Evolutionary conservation across 2,329 filamentous ascomycete genomes (phyloP).

Genomic region (Colletotrichum scovillei): DNA sequence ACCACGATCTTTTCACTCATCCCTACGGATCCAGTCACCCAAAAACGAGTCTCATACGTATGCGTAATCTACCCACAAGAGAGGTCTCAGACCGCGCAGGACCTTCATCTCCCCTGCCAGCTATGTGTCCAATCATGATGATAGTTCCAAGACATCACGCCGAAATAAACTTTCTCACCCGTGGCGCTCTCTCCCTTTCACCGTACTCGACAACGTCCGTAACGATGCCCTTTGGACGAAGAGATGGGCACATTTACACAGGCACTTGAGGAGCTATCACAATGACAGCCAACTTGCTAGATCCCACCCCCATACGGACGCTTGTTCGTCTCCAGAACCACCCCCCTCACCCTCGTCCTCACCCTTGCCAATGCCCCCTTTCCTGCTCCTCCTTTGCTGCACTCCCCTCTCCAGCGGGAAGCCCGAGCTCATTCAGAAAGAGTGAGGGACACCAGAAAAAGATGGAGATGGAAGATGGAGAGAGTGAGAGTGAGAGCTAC

Average conservation of each 20-base stretch:
- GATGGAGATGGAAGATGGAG: background rate
- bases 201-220: slow-evolving; percentile 13
- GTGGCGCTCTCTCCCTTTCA: slow-evolving; percentile 5
- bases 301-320: slow-evolving; percentile 1
- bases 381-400: background rate
- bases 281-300: background rate
- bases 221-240: slow-evolving; percentile 17
- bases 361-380: background rate
- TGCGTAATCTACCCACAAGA: slow-evolving; percentile 25
- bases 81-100: slow-evolving; percentile 23
- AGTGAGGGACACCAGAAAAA: background rate
- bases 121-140: slow-evolving; percentile 17
- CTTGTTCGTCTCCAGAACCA: background rate
- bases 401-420: slow-evolving; percentile 1
- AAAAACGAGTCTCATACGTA: background rate
- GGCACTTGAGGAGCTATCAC: background rate
- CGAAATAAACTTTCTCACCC: slow-evolving; percentile 30
- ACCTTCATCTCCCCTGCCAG: slow-evolving; percentile 11
- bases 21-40: background rate
- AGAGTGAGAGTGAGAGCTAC: background rate
- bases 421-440: slow-evolving; percentile 1
- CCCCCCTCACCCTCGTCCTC: background rate
- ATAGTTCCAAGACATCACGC: slow-evolving; percentile 7
- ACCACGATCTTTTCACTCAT: background rate
- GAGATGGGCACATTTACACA: slow-evolving; percentile 6